These are phyloP conservation scores for Astrothelium subdiscretum DNA, from an alignment of 495 filamentous ascomycete species.

Conservation along the genomic window DNA sequence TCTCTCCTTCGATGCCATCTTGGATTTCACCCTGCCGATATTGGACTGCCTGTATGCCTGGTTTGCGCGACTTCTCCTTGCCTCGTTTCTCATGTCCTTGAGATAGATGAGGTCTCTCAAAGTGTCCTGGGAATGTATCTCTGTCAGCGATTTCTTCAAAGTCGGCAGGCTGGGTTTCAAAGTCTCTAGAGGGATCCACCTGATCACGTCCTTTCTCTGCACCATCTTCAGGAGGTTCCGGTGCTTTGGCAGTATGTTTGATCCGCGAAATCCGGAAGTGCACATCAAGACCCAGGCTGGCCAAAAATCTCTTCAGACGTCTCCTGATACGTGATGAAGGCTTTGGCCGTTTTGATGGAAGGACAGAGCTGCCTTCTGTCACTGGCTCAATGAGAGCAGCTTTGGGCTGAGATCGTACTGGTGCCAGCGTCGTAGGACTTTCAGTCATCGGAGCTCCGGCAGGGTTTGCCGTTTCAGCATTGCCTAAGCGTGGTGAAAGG, in stretches of 20 bases:
- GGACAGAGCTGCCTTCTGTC: not conserved
- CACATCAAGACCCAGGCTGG: not conserved
- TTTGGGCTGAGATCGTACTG: not conserved
- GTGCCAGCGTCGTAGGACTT: not conserved
- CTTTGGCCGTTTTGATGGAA: not conserved
- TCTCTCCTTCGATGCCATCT: not conserved
- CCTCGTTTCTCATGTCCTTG: not conserved
- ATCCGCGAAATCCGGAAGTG: not conserved
- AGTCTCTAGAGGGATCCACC: not conserved
- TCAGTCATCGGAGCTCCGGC: not conserved
- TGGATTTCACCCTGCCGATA: not conserved
- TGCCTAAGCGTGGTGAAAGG: not conserved
- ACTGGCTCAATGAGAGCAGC: not conserved
- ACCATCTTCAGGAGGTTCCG: not conserved
- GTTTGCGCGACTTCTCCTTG: not conserved
- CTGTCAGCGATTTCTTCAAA: not conserved
- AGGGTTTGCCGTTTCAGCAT: not conserved
- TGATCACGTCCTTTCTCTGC: not conserved
- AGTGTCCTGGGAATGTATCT: too few relatives aligned
- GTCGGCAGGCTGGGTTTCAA: not conserved
- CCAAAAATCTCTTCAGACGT: not conserved
- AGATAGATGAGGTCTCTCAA: not conserved
- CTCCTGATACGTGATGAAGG: not conserved
- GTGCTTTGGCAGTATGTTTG: not conserved
- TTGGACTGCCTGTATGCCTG: not conserved